Evolutionary conservation across 1,284 basidiomycete species (phyloP).

Genomic region (Anthracocystis panici-leucophaei): DNA sequence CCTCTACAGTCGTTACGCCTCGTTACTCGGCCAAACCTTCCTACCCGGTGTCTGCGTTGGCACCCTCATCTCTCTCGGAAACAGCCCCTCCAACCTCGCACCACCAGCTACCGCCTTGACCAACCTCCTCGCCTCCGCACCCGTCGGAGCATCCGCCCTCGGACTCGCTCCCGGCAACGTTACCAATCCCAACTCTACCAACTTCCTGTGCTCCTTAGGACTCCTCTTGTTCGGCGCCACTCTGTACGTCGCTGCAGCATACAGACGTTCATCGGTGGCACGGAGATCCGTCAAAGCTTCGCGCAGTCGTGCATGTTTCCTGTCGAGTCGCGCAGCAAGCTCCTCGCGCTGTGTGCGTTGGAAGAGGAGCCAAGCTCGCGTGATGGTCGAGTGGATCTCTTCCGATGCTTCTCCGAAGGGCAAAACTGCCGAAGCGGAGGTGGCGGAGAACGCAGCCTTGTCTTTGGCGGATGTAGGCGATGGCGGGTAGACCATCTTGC

Average conservation of each 20-base stretch:
- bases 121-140: constrained; percentile 49
- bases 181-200: constrained; percentile 57
- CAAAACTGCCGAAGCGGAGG: constrained; percentile 39
- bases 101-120: constrained; percentile 53
- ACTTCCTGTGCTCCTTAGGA: constrained; percentile 59
- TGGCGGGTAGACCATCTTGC: constrained; percentile 63
- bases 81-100: constrained; percentile 61
- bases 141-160: constrained; percentile 42
- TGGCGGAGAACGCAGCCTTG: constrained; percentile 27
- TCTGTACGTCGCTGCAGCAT: constrained; percentile 57
- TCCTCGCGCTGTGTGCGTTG: constrained; percentile 78
- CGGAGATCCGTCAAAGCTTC: constrained; percentile 59
- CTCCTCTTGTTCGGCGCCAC: constrained; percentile 60
- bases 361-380: constrained; percentile 88
- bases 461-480: constrained; percentile 38
- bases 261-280: constrained; percentile 43
- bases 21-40: constrained; percentile 53
- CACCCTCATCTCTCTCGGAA: constrained; percentile 66
- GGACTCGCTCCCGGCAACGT: constrained; percentile 21
- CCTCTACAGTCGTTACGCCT: no score
- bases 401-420: constrained; percentile 46
- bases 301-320: constrained; percentile 56
- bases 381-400: constrained; percentile 93
- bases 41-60: constrained; percentile 62
- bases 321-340: constrained; percentile 42